These are phyloP conservation scores for Saturnispora silvae DNA, from an alignment of 805 yeast species.

Conservation along the genomic window DNA sequence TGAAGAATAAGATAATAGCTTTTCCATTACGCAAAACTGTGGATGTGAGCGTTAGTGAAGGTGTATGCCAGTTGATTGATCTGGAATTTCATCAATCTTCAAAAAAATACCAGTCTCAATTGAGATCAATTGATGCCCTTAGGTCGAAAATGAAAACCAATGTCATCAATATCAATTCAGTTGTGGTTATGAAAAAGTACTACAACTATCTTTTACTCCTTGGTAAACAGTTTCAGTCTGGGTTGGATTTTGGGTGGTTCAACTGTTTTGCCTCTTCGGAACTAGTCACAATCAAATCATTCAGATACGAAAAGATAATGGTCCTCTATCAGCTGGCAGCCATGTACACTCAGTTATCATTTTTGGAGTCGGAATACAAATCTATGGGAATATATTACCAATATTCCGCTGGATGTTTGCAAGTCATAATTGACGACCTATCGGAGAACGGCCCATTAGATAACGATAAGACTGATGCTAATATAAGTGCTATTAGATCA, in stretches of 20 bases:
- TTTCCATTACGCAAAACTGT: constrained; percentile 3
- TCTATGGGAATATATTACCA: constrained; percentile 57
- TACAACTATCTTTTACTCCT: constrained; percentile 35
- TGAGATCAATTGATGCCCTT: constrained; percentile 32
- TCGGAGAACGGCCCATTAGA: constrained; percentile 12
- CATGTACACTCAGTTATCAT: not conserved
- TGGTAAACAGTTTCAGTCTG: constrained; percentile 51
- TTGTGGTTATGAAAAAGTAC: constrained; percentile 26
- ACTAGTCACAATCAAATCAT: constrained; percentile 25
- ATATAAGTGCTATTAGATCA: constrained; percentile 37
- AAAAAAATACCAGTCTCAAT: constrained; percentile 19
- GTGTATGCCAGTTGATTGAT: constrained; percentile 28
- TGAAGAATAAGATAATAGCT: constrained; percentile 1
- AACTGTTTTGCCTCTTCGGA: constrained; percentile 26
- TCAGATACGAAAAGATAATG: constrained; percentile 52
- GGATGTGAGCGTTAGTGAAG: constrained; percentile 13
- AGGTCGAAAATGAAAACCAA: constrained; percentile 24
- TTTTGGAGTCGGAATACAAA: constrained; percentile 30
- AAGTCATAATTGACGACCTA: constrained; percentile 11
- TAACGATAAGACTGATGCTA: constrained; percentile 34
- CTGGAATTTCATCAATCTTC: constrained; percentile 30
- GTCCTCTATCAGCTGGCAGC: constrained; percentile 41
- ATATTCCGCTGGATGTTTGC: constrained; percentile 59
- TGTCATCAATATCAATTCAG: constrained; percentile 8
- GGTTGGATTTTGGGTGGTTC: constrained; percentile 60